Conservation (phyloP, 257 asterid genomes). For the Plectranthus barbatus region DNA sequence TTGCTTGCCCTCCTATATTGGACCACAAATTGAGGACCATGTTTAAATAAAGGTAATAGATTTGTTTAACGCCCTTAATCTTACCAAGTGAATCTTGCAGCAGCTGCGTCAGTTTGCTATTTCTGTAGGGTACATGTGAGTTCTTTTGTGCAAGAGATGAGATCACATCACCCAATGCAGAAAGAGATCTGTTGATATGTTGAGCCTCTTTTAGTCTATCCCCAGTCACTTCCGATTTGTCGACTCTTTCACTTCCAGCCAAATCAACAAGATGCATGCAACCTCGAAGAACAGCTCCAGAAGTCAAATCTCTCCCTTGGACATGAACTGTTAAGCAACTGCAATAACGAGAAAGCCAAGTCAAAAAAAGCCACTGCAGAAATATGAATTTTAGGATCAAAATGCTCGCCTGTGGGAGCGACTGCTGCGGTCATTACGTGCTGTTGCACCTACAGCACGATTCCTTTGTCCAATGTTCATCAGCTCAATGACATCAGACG, state of each 20-base stretch:
- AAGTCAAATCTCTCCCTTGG: conserved; percentile 78
- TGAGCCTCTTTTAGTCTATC: conserved; percentile 97
- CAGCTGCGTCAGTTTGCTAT: conserved; percentile 94
- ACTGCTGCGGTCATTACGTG: conserved; percentile 97
- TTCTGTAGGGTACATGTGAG: conserved; percentile 84
- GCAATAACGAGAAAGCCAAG: conserved; percentile 18
- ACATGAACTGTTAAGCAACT: conserved; percentile 96
- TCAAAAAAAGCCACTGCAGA: neutral
- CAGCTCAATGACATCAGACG: conserved; percentile 66
- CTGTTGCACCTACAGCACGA: conserved; percentile 94
- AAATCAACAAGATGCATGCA: conserved; percentile 99
- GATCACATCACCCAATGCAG: conserved; percentile 97
- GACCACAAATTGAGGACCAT: neutral
- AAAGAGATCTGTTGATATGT: conserved; percentile 83
- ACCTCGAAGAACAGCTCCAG: conserved; percentile 74
- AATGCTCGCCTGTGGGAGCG: conserved; percentile 81
- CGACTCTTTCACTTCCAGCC: conserved; percentile 99
- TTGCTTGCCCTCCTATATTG: conserved; percentile 86
- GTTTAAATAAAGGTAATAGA: conserved; percentile 1
- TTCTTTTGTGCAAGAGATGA: conserved; percentile 87
- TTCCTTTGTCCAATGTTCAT: conserved; percentile 81
- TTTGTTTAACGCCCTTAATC: neutral
- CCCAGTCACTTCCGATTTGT: conserved; percentile 94
- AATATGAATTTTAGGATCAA: neutral
- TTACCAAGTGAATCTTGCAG: conserved; percentile 99